Evolutionary conservation across 2,329 filamentous ascomycete genomes (phyloP).

Genomic region (Cephalotrichum gorgonifer): DNA sequence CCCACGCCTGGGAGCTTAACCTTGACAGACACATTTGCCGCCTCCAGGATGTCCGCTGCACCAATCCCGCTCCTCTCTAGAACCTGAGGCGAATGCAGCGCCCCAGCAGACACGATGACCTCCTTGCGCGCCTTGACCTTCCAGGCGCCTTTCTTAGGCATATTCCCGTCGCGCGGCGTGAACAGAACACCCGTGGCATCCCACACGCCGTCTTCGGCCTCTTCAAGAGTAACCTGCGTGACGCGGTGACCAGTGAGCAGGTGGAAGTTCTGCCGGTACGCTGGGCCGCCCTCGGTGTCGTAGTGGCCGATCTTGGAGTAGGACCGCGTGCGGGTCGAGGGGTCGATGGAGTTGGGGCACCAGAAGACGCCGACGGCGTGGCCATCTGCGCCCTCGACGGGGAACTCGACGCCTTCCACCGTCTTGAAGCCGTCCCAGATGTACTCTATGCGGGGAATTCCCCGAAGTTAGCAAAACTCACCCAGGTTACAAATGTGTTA

Average conservation of each 20-base stretch:
- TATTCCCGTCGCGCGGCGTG: conserved; percentile 6
- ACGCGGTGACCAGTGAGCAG: conserved; percentile 9
- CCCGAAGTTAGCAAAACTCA: not conserved
- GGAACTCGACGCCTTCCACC: conserved; percentile 14
- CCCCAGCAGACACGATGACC: conserved; percentile 29
- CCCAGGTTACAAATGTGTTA: not conserved
- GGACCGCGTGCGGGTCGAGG: conserved; percentile 14
- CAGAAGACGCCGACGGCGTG: conserved; percentile 18
- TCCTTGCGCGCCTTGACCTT: conserved; percentile 18
- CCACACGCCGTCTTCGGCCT: not conserved
- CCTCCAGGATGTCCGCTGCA: conserved; percentile 18
- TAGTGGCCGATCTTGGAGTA: conserved; percentile 18
- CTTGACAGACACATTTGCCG: conserved; percentile 37
- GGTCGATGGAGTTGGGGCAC: conserved; percentile 19
- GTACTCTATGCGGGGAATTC: too few relatives aligned
- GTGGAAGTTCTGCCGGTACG: conserved; percentile 9
- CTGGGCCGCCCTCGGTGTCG: conserved; percentile 11
- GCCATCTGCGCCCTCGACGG: conserved; percentile 15
- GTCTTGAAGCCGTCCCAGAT: conserved; percentile 9
- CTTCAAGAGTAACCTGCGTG: conserved; percentile 5
- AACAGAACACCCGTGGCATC: conserved; percentile 4
- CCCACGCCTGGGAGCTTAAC: conserved; percentile 52
- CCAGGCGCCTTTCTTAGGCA: conserved; percentile 3
- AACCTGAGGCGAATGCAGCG: conserved; percentile 30
- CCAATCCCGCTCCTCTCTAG: conserved; percentile 32